Percentiles rank a stretch among this genome's conserved stretches.
Conservation (phyloP, 1,284 basidiomycete species). For the Rhodotorula sp. region DNA sequence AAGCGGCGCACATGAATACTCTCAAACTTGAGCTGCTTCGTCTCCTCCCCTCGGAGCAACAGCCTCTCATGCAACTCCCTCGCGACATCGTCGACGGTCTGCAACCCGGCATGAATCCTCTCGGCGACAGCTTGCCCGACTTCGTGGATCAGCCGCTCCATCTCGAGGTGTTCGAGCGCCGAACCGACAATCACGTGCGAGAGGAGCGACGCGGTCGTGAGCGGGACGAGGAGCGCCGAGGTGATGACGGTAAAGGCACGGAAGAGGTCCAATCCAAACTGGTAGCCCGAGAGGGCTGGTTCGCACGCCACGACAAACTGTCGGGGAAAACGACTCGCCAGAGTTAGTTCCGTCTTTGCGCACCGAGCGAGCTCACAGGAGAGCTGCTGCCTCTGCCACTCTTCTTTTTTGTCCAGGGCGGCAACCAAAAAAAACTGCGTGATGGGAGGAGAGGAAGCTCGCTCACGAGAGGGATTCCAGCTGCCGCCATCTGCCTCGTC, state of each 20-base stretch:
- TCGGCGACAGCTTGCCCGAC: slow-evolving; percentile 91
- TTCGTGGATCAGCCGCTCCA: slow-evolving; percentile 92
- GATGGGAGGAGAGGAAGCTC: too few relatives aligned
- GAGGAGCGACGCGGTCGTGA: slow-evolving; percentile 91
- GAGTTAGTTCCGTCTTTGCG: too few relatives aligned
- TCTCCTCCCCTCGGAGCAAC: slow-evolving; percentile 87
- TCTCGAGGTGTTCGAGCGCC: slow-evolving; percentile 93
- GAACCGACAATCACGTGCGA: slow-evolving; percentile 97
- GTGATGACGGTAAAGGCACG: slow-evolving; percentile 88
- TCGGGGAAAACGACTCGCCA: neutral
- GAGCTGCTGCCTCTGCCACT: too few relatives aligned
- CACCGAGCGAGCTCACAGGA: too few relatives aligned
- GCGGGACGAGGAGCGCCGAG: slow-evolving; percentile 85
- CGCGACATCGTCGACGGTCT: slow-evolving; percentile 95
- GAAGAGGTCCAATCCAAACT: slow-evolving; percentile 71
- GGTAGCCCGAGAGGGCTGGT: slow-evolving; percentile 65
- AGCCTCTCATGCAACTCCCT: slow-evolving; percentile 86
- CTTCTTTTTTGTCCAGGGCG: too few relatives aligned
- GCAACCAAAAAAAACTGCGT: too few relatives aligned
- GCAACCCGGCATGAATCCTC: slow-evolving; percentile 73
- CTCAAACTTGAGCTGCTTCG: slow-evolving; percentile 93
- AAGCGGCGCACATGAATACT: slow-evolving; percentile 65
- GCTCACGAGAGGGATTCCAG: slow-evolving; percentile 82
- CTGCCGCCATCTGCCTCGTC: slow-evolving; percentile 81
- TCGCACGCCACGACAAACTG: slow-evolving; percentile 98